Evolutionary conservation across 768 basidiomycete species (phyloP).

Genomic region (Russula sp.): DNA sequence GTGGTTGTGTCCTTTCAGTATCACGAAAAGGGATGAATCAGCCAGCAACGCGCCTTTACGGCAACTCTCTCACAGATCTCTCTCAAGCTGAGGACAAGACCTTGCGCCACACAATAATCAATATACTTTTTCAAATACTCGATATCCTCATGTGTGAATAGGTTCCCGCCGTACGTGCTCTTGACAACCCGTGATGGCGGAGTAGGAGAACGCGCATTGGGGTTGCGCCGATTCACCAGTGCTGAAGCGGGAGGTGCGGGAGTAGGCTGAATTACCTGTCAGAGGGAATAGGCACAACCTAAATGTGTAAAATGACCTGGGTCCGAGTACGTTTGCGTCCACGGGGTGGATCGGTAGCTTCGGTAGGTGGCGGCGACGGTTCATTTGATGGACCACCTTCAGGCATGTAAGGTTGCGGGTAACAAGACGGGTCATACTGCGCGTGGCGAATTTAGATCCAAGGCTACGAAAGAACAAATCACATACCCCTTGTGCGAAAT

Average conservation of each 20-base stretch:
- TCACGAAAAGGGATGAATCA: background rate
- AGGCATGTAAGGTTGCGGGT: conserved; percentile 51
- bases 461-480: background rate
- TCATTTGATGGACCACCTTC: conserved; percentile 39
- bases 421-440: conserved; percentile 48
- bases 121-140: conserved; percentile 82
- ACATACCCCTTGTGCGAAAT: conserved; percentile 52
- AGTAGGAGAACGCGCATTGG: conserved; percentile 72
- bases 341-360: conserved; percentile 36
- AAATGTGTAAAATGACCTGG: conserved; percentile 32
- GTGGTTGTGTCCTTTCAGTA: background rate
- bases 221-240: conserved; percentile 56
- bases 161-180: conserved; percentile 83
- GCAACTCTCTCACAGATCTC: conserved; percentile 87
- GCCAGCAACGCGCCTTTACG: conserved; percentile 48
- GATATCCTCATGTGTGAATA: conserved; percentile 81
- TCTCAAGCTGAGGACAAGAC: conserved; percentile 69
- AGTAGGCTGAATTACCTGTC: conserved; percentile 34
- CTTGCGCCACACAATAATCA: conserved; percentile 85
- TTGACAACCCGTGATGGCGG: conserved; percentile 79
- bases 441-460: background rate
- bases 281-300: background rate
- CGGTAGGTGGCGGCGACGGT: conserved; percentile 29
- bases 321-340: conserved; percentile 64
- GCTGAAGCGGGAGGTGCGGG: conserved; percentile 62